Evolutionary conservation across 2,329 filamentous ascomycete species (phyloP).

Genomic region (Penicillium sp.): DNA sequence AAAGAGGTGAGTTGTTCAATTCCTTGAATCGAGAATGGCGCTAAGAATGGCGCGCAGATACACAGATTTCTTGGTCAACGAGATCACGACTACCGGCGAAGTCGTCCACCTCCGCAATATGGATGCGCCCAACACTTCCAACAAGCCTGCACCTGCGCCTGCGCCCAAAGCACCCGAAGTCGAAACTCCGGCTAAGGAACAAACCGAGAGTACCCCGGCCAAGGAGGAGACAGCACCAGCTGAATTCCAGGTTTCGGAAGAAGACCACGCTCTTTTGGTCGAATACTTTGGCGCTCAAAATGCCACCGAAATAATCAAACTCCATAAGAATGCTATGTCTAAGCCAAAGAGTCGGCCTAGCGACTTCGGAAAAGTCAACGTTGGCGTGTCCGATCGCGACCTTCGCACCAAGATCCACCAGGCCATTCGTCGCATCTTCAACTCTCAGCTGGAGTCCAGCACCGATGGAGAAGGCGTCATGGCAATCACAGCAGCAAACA

Average conservation of each 20-base stretch:
- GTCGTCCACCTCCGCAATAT: slow-evolving; percentile 69
- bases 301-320: slow-evolving; percentile 51
- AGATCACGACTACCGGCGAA: slow-evolving; percentile 72
- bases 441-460: slow-evolving; percentile 71
- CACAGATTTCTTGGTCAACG: slow-evolving; percentile 90
- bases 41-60: slow-evolving; percentile 55
- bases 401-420: slow-evolving; percentile 63
- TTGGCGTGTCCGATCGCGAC: slow-evolving; percentile 59
- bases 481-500: slow-evolving; percentile 52
- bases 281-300: slow-evolving; percentile 53
- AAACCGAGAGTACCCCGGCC: slow-evolving; percentile 9
- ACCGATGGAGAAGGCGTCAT: slow-evolving; percentile 71
- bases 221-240: slow-evolving; percentile 18
- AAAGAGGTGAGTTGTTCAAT: slow-evolving; percentile 53
- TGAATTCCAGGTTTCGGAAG: slow-evolving; percentile 40
- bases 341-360: slow-evolving; percentile 57
- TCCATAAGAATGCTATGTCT: slow-evolving; percentile 56
- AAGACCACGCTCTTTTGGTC: slow-evolving; percentile 47
- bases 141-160: slow-evolving; percentile 7
- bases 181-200: slow-evolving; percentile 16
- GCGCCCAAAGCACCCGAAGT: slow-evolving; percentile 6
- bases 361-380: slow-evolving; percentile 56
- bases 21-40: neutral
- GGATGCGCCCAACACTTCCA: slow-evolving; percentile 25
- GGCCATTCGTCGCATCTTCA: slow-evolving; percentile 73